Evolutionary conservation across 225 moss, liverwort and hornwort genomes (phyloP).

Genomic region (Physcomitrellopsis africana): DNA sequence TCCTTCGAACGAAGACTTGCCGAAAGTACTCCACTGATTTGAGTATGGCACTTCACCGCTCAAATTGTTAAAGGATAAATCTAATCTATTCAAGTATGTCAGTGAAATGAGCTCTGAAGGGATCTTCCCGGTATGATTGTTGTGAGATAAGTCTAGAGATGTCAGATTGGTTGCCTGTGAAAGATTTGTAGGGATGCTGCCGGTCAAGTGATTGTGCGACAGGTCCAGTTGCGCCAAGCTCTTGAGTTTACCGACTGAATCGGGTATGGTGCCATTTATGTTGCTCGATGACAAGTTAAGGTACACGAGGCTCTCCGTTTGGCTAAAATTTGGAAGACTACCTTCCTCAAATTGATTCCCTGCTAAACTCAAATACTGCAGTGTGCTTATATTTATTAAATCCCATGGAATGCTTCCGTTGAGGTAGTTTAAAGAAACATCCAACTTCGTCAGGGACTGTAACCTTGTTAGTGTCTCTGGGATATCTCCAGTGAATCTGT

Average conservation of each 20-base stretch:
- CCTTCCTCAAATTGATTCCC: slow-evolving; percentile 40
- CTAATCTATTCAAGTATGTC: slow-evolving; percentile 36
- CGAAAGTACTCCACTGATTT: slow-evolving; percentile 45
- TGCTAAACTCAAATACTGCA: slow-evolving; percentile 50
- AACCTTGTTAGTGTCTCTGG: slow-evolving; percentile 38
- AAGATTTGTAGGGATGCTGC: slow-evolving; percentile 48
- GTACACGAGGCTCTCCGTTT: slow-evolving; percentile 35
- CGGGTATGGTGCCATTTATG: slow-evolving; percentile 39
- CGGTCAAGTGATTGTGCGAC: slow-evolving; percentile 45
- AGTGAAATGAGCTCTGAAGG: slow-evolving; percentile 44
- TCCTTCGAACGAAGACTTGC: slow-evolving; percentile 42
- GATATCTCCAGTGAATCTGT: slow-evolving; percentile 43
- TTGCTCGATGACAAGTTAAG: slow-evolving; percentile 60
- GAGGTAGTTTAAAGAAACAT: slow-evolving; percentile 50
- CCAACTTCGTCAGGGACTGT: slow-evolving; percentile 40
- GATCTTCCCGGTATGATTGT: slow-evolving; percentile 54
- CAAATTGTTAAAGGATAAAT: slow-evolving; percentile 56
- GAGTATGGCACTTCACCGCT: slow-evolving; percentile 46
- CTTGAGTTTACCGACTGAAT: slow-evolving; percentile 30
- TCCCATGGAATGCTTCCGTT: slow-evolving; percentile 49
- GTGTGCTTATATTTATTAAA: slow-evolving; percentile 23
- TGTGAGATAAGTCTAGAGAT: slow-evolving; percentile 55
- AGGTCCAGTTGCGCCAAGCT: slow-evolving; percentile 38
- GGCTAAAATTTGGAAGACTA: slow-evolving; percentile 39
- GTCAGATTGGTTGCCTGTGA: slow-evolving; percentile 34